Percentiles rank a stretch among this genome's conserved stretches.
Conservation (phyloP, 106 monocot genomes). For the Amphibolis antarctica region DNA sequence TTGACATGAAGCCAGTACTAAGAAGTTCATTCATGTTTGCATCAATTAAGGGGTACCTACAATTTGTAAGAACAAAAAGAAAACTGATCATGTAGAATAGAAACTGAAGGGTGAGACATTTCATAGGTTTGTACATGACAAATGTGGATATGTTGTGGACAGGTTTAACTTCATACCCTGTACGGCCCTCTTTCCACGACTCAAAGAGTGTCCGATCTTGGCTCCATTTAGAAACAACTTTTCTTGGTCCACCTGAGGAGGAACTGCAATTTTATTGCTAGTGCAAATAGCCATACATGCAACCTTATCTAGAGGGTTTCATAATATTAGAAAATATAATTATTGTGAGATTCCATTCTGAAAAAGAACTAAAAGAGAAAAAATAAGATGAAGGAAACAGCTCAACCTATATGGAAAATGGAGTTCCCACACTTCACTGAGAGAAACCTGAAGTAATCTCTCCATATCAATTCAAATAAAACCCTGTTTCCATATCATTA, state of each 20-base stretch:
- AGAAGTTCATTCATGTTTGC: slow-evolving; percentile 96
- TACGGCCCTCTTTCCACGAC: slow-evolving; percentile 74
- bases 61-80: not conserved
- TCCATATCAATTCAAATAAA: slow-evolving; percentile 95
- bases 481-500: slow-evolving; percentile 47
- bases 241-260: slow-evolving; percentile 70
- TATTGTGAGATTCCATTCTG: not conserved
- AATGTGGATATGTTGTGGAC: not conserved
- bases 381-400: not conserved
- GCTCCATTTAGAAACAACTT: slow-evolving; percentile 59
- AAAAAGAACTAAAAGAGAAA: not conserved
- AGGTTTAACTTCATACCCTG: slow-evolving; percentile 44
- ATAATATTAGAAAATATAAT: not conserved
- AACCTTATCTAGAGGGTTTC: not conserved
- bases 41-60: slow-evolving; percentile 87
- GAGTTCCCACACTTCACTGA: slow-evolving; percentile 80
- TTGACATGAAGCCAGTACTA: slow-evolving; percentile 88
- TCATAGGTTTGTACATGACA: not conserved
- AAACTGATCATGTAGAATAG: not conserved
- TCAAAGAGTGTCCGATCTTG: slow-evolving; percentile 65
- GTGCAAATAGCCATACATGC: not conserved
- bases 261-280: not conserved
- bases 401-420: slow-evolving; percentile 77
- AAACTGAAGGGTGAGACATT: not conserved
- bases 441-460: slow-evolving; percentile 92